phyloP scores from a whole-genome alignment of 208 protist species.

The Porcisia hertigi region DNA sequence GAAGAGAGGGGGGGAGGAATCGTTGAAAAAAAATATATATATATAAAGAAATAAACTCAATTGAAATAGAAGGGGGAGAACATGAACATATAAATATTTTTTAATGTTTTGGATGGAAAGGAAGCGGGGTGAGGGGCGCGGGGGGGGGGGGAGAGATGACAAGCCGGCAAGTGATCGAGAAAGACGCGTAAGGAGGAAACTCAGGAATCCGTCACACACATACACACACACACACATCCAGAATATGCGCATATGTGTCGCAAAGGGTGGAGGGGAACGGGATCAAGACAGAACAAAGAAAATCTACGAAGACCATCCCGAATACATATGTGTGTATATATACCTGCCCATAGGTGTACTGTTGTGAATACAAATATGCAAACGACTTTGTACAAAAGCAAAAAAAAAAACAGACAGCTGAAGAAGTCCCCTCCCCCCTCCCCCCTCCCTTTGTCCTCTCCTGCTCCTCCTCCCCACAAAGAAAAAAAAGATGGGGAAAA shows the following conservation, averaged over 20 bases:
- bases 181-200: neutral
- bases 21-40: too few species aligned
- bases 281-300: too few species aligned
- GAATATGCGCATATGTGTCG: too few species aligned
- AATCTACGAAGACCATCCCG: too few species aligned
- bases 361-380: neutral
- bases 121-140: neutral
- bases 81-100: neutral
- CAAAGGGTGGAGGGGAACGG: too few species aligned
- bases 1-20: neutral
- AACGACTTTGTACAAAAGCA: neutral
- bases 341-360: neutral
- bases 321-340: neutral
- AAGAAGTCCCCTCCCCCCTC: too few species aligned
- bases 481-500: too few species aligned
- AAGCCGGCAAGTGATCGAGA: neutral
- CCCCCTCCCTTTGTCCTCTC: too few species aligned
- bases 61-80: neutral
- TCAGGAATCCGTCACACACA: neutral
- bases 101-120: neutral
- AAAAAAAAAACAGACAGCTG: neutral
- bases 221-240: neutral
- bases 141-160: neutral
- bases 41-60: neutral
- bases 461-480: neutral